Percentiles rank a stretch among this genome's conserved stretches.
These are phyloP conservation scores for Nannizziopsis arthrosporioides DNA, from an alignment of 2,329 filamentous ascomycete species.

Conservation along the genomic window DNA sequence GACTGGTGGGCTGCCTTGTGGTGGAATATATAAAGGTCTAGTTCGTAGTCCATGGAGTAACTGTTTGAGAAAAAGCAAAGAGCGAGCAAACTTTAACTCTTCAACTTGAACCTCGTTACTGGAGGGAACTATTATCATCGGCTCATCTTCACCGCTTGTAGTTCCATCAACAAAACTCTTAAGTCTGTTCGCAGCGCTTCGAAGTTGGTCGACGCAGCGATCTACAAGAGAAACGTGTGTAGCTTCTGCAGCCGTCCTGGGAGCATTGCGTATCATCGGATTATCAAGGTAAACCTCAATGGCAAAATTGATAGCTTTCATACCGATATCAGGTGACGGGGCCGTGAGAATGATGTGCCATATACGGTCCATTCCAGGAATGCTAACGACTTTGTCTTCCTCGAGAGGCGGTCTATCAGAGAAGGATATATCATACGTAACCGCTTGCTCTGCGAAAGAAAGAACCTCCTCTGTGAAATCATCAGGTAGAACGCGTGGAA, in stretches of 20 bases:
- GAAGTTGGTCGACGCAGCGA: slow-evolving; percentile 60
- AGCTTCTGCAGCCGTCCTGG: slow-evolving; percentile 39
- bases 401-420: slow-evolving; percentile 38
- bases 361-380: slow-evolving; percentile 54
- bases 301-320: slow-evolving; percentile 55
- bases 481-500: slow-evolving; percentile 30
- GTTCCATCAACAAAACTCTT: slow-evolving; percentile 39
- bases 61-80: slow-evolving; percentile 54
- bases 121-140: slow-evolving; percentile 42
- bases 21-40: slow-evolving; percentile 48
- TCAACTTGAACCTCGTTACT: slow-evolving; percentile 43
- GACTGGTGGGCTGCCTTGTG: slow-evolving; percentile 49
- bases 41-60: slow-evolving; percentile 48
- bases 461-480: slow-evolving; percentile 32
- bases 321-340: slow-evolving; percentile 53
- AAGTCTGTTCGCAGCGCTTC: slow-evolving; percentile 49
- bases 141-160: slow-evolving; percentile 39
- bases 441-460: slow-evolving; percentile 33
- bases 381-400: slow-evolving; percentile 32
- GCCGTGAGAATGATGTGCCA: slow-evolving; percentile 71
- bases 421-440: slow-evolving; percentile 45
- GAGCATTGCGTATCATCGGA: slow-evolving; percentile 31
- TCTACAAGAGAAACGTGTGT: slow-evolving; percentile 60
- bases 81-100: slow-evolving; percentile 55
- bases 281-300: slow-evolving; percentile 61